These are phyloP conservation scores for Auxenochlorella protothecoides DNA, from an alignment of 139 green algal genomes.

Conservation along the genomic window DNA sequence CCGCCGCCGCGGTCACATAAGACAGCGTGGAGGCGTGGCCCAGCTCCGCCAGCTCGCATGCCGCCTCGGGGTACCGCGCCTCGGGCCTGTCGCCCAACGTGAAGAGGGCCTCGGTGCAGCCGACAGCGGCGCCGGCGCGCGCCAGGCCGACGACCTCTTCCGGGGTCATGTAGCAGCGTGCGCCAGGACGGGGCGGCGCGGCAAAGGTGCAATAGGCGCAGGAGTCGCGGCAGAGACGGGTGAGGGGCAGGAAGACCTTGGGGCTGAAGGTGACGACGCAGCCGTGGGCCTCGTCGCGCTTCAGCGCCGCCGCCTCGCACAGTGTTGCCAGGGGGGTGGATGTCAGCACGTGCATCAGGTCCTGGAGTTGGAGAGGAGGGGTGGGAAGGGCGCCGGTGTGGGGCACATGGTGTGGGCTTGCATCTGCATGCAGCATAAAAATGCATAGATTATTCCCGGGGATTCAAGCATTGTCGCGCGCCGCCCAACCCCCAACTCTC, in stretches of 20 bases:
- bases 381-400: too few species aligned
- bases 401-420: too few species aligned
- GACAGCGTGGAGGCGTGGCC: slow-evolving; percentile 55
- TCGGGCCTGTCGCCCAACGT: slow-evolving; percentile 86
- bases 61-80: slow-evolving; percentile 51
- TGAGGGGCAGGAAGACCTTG: slow-evolving; percentile 84
- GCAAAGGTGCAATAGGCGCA: slow-evolving; percentile 90
- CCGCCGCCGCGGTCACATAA: slow-evolving; percentile 54
- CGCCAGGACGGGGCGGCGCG: slow-evolving; percentile 26
- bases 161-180: slow-evolving; percentile 65
- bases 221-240: slow-evolving; percentile 59
- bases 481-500: too few species aligned
- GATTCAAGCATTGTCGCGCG: too few species aligned
- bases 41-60: slow-evolving; percentile 53
- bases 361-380: too few species aligned
- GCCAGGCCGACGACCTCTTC: slow-evolving; percentile 65
- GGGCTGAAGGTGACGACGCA: neutral
- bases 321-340: too few species aligned
- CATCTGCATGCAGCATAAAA: too few species aligned
- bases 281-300: too few species aligned
- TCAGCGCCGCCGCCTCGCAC: too few species aligned
- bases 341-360: too few species aligned
- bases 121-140: slow-evolving; percentile 38
- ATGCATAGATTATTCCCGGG: too few species aligned
- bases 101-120: slow-evolving; percentile 79